These are phyloP conservation scores for Ammopiptanthus mongolicus DNA, from an alignment of 306 rosid species.

Conservation along the genomic window DNA sequence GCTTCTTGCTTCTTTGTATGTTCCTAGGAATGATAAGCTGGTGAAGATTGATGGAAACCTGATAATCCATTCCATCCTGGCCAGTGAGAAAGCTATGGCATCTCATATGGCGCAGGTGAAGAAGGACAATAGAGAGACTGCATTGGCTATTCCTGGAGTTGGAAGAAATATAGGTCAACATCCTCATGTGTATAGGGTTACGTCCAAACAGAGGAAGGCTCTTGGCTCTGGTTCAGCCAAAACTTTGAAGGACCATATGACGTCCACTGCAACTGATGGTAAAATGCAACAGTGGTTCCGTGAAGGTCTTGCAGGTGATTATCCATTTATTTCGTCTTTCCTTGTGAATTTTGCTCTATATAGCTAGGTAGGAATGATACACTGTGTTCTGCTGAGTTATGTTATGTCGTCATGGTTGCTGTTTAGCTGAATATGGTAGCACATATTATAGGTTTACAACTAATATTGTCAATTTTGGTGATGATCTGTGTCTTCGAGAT, in stretches of 20 bases:
- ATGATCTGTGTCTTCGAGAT: neutral
- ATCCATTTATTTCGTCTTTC: neutral
- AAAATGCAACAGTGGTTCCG: conserved; percentile 94
- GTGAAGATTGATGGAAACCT: conserved; percentile 95
- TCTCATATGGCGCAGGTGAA: conserved; percentile 34
- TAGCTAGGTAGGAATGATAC: neutral
- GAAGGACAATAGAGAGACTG: conserved; percentile 53
- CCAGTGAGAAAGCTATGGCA: conserved; percentile 87
- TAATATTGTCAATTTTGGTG: neutral
- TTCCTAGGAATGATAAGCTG: conserved; percentile 90
- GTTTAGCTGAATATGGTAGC: neutral
- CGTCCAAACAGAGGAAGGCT: conserved; percentile 58
- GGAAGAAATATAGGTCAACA: conserved; percentile 60
- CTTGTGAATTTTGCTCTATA: neutral
- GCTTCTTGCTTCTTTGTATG: conserved; percentile 88
- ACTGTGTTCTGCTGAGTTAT: conserved; percentile 5
- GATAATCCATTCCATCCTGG: conserved; percentile 89
- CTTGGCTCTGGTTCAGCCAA: conserved; percentile 57
- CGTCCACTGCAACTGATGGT: conserved; percentile 73
- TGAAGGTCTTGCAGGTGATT: conserved; percentile 92
- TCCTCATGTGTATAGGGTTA: conserved; percentile 45
- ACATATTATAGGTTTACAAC: neutral
- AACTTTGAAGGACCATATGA: conserved; percentile 48
- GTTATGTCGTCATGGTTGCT: neutral
- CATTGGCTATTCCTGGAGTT: conserved; percentile 68